Base-by-base conservation (phyloP, 176 grass and related monocot species). In the Tuctoria greenei region DNA sequence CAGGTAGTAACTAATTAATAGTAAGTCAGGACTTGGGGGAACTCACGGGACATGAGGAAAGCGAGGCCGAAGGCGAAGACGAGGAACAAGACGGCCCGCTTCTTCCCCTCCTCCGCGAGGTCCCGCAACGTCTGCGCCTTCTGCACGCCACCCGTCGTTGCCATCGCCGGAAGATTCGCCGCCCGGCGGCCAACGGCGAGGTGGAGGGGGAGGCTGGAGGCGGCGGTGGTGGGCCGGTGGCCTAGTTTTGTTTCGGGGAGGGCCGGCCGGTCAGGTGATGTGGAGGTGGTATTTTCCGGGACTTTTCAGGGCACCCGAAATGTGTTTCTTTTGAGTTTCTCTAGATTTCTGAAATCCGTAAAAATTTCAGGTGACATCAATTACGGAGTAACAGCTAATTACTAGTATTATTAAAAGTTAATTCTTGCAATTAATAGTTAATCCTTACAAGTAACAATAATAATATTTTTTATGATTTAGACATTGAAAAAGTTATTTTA, bases 41-140 rank as follows among this genome's bases (percentile, higher is more conserved):
- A 38, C 86, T 88, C 86, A 88, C 86, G 75, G 75, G 86, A 83
- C 86, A 88, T 83, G 63, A 88, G 75, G 69, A 88, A 88, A 34
- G 86, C 80, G 55, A 88, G 80, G 1, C 86, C 86, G 55, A 74
- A 88, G 69, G 69, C 75, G 80, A 88, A 79, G 69, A 88, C 69
- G 62, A 88, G 86, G 63, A 88, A 75, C 69, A 88, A 75, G 55
- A 88, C 80, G 69, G 80, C 69, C 37, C 86, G 86, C 80, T 88
- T 83, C 86, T 88, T 88, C 69, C 80, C 86, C 80, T 88, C 86
- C 43, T 88, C 86, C 27, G 55, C 75, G n/a, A 88, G 86, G 75
- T 88, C 86, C 40, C 74, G 86, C 25, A 69, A 42, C 69, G 86
- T 83, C 41, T 55, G 89, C 69, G 74, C 36, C 75, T 54, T 79